A percentile compares a stretch with the other conserved stretches of the same genome.
Evolutionary conservation across 1,284 basidiomycete genomes (phyloP).

Genomic region (Moniliophthora roreri): DNA sequence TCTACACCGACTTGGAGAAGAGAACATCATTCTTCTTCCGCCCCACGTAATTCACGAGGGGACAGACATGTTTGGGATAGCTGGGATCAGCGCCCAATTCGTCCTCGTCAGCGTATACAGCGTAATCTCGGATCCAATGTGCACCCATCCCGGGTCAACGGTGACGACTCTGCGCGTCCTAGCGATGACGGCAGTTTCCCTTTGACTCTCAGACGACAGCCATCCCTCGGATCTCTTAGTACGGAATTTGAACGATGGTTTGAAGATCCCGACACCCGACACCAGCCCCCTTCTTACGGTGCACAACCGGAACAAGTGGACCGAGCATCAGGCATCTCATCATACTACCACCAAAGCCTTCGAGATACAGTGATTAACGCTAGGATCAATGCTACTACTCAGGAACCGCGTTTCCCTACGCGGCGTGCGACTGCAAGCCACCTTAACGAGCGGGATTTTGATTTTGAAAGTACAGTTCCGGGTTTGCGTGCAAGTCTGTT

Average conservation of each 20-base stretch:
- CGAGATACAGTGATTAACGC: background rate
- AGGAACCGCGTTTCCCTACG: background rate
- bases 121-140: no score
- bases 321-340: background rate
- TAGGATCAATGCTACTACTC: background rate
- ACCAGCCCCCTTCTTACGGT: background rate
- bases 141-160: no score
- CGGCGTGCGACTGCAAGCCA: background rate
- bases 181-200: background rate
- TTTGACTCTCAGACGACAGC: background rate
- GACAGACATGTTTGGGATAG: no score
- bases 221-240: background rate
- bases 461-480: background rate
- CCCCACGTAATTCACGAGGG: no score
- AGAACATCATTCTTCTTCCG: no score
- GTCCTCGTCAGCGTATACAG: no score
- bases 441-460: background rate
- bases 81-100: no score
- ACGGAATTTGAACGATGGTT: slow-evolving; percentile 12
- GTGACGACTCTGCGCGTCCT: background rate
- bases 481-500: background rate
- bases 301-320: background rate
- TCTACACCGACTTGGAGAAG: no score
- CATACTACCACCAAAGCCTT: no score
- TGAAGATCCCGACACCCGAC: slow-evolving; percentile 4